Evolutionary conservation across 2,329 filamentous ascomycete genomes (phyloP).

Genomic region (Fusarium staphyleae): DNA sequence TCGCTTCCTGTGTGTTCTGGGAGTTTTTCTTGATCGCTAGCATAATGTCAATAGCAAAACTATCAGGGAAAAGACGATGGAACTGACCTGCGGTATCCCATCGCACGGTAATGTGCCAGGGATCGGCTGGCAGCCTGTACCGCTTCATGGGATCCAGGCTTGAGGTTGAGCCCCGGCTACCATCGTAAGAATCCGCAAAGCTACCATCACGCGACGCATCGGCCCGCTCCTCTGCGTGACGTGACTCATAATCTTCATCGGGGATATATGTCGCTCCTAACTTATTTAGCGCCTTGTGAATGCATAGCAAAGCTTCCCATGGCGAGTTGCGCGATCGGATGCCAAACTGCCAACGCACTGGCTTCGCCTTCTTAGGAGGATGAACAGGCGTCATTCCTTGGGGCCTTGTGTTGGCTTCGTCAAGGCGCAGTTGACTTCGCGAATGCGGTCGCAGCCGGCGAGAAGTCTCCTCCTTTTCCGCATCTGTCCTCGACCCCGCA

Average conservation of each 20-base stretch:
- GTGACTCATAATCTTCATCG: constrained; percentile 64
- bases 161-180: constrained; percentile 47
- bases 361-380: constrained; percentile 74
- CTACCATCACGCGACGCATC: constrained; percentile 49
- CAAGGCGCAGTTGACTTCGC: constrained; percentile 71
- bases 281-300: constrained; percentile 89
- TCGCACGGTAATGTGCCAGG: constrained; percentile 92
- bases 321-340: constrained; percentile 94
- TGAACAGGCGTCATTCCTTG: constrained; percentile 69
- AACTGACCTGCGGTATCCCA: constrained; percentile 83
- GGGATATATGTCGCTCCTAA: constrained; percentile 88
- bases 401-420: constrained; percentile 66
- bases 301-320: constrained; percentile 91
- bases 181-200: constrained; percentile 50
- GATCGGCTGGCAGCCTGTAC: constrained; percentile 89
- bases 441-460: constrained; percentile 87
- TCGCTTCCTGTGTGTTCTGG: constrained; percentile 32
- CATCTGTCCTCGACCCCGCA: constrained; percentile 63
- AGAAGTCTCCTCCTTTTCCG: constrained; percentile 82
- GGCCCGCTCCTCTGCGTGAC: constrained; percentile 53
- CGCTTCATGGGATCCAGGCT: constrained; percentile 63
- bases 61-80: too few relatives aligned
- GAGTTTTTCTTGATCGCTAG: constrained; percentile 39
- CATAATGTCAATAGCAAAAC: constrained; percentile 40
- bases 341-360: constrained; percentile 96